Evolutionary conservation across 2,329 filamentous ascomycete genomes (phyloP).

Genomic region (Amauroascus verrucosus): DNA sequence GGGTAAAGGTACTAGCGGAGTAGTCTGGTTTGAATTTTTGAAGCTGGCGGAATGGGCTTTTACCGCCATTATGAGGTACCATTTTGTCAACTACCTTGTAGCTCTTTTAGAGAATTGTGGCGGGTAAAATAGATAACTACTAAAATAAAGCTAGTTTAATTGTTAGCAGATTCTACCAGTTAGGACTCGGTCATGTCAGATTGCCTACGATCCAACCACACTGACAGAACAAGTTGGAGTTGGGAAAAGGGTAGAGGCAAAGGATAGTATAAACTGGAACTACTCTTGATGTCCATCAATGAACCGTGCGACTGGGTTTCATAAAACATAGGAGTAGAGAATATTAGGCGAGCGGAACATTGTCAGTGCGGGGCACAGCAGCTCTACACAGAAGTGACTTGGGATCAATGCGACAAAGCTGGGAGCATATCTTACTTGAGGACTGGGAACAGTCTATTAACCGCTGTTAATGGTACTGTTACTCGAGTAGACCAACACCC

Average conservation of each 20-base stretch:
- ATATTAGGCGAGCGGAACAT: neutral
- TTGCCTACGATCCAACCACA: no score
- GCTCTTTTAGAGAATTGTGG: neutral
- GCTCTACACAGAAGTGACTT: neutral
- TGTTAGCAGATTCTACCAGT: neutral
- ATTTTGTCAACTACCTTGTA: neutral
- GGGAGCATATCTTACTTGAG: neutral
- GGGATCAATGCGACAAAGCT: neutral
- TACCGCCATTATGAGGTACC: conserved; percentile 1
- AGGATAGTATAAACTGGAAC: no score
- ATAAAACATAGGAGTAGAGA: neutral
- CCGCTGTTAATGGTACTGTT: neutral
- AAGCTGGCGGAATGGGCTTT: conserved; percentile 59
- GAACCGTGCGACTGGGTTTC: neutral
- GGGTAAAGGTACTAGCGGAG: conserved; percentile 74
- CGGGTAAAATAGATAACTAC: neutral
- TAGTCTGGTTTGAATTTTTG: conserved; percentile 85
- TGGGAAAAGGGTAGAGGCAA: no score
- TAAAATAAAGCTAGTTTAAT: neutral
- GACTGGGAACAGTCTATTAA: neutral
- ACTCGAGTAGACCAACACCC: neutral
- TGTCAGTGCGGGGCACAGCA: neutral
- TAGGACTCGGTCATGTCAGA: neutral
- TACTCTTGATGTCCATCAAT: neutral
- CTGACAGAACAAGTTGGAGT: no score